Evolutionary conservation across 257 asterid genomes (phyloP), one percentile per base, ranked within the genome.

Genomic region (Ehretia macrophylla): DNA sequence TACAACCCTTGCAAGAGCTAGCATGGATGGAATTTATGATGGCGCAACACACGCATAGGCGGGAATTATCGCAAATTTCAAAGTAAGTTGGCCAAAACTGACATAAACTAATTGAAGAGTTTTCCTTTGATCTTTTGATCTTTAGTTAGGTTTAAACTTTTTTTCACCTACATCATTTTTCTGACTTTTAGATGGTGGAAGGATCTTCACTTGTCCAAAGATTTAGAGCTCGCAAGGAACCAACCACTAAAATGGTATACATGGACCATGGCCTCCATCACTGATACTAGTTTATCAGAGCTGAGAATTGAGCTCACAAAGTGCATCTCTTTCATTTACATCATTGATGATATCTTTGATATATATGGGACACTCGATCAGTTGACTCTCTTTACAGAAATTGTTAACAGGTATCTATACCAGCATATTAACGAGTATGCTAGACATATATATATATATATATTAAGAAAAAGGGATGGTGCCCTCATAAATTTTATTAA

Each of bases 141-240:
- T 27, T 6, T 6, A 27, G 6, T 1, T 27, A 27, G 6, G 6
- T 27, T 27, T 27, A 27, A 27, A 27, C 4, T 27, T 6, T 3
- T 27, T 27, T 6, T 27, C 3, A 27, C 35, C 4, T 27, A 1
- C 35, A 27, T 1, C 35, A 22, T 14, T 5, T 50, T 27, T 27
- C 6, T 27, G 6, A 27, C 6, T 27, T 27, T 27, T 56, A 84
- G 88, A 65, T 81, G 88, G 86, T 77, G 86, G 93, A 59, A 19
- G 5, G 68, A 58, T 19, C 58, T 81, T 22, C 77, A 79, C 8
- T 53, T 79, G n/a, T 48, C 46, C 0, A 19, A 50, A 45, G 86
- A 77, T 4, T 65, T 79, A 35, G 67, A 73, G 71, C 60, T 39
- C 5, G 68, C 73, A 10, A 67, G 81, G 62, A 54, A 77, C 17